These are phyloP conservation scores for Bjerkandera adusta DNA, from an alignment of 1,284 basidiomycete species.

Conservation along the genomic window DNA sequence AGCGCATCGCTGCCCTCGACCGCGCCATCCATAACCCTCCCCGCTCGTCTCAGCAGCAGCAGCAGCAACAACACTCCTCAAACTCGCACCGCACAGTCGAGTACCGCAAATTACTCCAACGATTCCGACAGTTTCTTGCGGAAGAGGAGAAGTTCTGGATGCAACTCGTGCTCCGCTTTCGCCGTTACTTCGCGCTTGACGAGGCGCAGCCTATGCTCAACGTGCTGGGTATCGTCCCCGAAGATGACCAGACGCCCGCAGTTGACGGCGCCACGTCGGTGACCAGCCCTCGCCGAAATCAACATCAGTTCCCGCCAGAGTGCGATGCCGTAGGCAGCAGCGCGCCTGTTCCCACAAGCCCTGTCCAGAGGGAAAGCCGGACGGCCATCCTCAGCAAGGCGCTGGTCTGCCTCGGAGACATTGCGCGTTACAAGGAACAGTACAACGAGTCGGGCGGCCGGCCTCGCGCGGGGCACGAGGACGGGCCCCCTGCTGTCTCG, in stretches of 20 bases:
- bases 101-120: conserved; percentile 80
- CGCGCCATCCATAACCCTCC: conserved; percentile 47
- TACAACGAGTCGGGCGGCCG: conserved; percentile 75
- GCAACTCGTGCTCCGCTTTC: conserved; percentile 70
- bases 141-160: conserved; percentile 90
- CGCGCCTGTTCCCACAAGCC: conserved; percentile 38
- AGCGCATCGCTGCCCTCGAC: conserved; percentile 70
- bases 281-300: conserved; percentile 40
- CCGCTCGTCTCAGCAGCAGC: conserved; percentile 40
- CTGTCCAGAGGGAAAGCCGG: conserved; percentile 57
- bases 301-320: conserved; percentile 57
- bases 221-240: conserved; percentile 51
- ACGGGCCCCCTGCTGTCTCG: conserved; percentile 35
- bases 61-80: conserved; percentile 33
- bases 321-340: conserved; percentile 25
- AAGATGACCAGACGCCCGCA: conserved; percentile 24
- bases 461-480: conserved; percentile 63
- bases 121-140: conserved; percentile 83
- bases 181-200: conserved; percentile 62
- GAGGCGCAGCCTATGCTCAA: conserved; percentile 57
- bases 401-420: conserved; percentile 90
- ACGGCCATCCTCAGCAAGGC: conserved; percentile 82
- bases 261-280: conserved; percentile 13
- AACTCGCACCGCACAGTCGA: conserved; percentile 57
- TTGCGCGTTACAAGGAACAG: conserved; percentile 90